Percentiles rank a stretch among this genome's conserved stretches.
Conservation (phyloP, 495 filamentous ascomycete species). For the Letharia columbiana region DNA sequence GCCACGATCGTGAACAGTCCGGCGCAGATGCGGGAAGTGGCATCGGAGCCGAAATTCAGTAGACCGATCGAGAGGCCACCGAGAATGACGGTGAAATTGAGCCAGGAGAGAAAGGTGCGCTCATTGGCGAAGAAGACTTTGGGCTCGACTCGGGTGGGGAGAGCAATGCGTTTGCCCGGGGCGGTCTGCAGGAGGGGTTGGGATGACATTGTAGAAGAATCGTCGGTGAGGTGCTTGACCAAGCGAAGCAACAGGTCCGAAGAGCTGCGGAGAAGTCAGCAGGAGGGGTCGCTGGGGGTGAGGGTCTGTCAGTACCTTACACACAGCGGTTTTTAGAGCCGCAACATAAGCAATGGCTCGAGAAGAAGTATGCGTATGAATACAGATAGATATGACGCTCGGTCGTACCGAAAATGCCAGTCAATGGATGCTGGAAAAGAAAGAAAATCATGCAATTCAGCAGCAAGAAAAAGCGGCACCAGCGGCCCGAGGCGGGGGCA, state of each 20-base stretch:
- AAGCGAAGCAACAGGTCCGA: not conserved
- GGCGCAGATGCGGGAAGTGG: constrained; percentile 81
- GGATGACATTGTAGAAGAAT: constrained; percentile 63
- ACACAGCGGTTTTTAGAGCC: not conserved
- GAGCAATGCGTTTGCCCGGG: constrained; percentile 97
- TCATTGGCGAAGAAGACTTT: constrained; percentile 99
- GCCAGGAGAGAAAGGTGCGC: constrained; percentile 97
- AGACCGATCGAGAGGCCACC: constrained; percentile 92
- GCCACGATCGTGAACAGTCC: constrained; percentile 90
- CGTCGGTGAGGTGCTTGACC: not conserved
- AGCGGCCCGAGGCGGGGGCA: not conserved
- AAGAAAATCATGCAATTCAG: not conserved
- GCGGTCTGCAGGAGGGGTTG: constrained; percentile 90
- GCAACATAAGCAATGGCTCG: not conserved
- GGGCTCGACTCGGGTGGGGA: constrained; percentile 94
- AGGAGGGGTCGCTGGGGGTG: not conserved
- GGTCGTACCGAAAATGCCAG: not conserved
- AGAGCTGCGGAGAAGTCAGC: not conserved
- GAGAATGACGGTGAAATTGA: constrained; percentile 97
- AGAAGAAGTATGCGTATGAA: not conserved
- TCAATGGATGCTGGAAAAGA: constrained; percentile 5
- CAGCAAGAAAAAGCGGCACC: not conserved
- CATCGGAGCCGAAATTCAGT: constrained; percentile 88
- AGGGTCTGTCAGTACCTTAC: not conserved
- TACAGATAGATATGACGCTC: not conserved